phyloP scores from a whole-genome alignment of 1,284 basidiomycete species.

The Marasmius oreades region DNA sequence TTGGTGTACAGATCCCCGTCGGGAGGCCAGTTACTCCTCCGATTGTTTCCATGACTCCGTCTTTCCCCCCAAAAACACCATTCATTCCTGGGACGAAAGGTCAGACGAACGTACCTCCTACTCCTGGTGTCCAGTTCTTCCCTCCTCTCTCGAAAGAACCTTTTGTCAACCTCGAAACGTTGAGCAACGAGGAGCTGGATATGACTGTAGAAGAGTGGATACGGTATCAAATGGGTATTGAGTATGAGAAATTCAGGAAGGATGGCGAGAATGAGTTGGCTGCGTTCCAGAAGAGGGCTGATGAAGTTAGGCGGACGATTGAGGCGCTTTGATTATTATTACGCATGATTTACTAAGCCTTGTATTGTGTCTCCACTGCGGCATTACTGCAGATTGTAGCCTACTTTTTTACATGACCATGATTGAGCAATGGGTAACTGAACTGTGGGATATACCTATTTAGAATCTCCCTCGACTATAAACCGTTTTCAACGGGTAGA shows the following conservation, averaged over 20 bases:
- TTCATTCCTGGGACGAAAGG: background rate
- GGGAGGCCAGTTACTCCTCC: background rate
- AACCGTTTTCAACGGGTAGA: background rate
- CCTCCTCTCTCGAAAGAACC: conserved; percentile 38
- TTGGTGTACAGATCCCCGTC: conserved; percentile 9
- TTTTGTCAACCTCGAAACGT: conserved; percentile 33
- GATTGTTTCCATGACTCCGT: conserved; percentile 12
- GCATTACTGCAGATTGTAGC: too few relatives aligned
- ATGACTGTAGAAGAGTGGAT: conserved; percentile 81
- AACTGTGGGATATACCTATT: too few relatives aligned
- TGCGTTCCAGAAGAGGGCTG: conserved; percentile 55
- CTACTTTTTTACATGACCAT: too few relatives aligned
- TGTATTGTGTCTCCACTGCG: too few relatives aligned
- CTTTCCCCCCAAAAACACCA: conserved; percentile 10
- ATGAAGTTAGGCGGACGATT: conserved; percentile 42
- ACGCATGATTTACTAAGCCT: too few relatives aligned
- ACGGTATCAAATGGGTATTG: conserved; percentile 60
- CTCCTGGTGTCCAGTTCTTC: conserved; percentile 17
- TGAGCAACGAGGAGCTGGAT: conserved; percentile 61
- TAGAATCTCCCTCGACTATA: too few relatives aligned
- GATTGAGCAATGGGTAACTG: too few relatives aligned
- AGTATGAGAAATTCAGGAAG: conserved; percentile 56
- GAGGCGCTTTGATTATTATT: conserved; percentile 12
- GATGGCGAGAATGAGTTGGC: conserved; percentile 61
- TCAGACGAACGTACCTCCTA: background rate